These are phyloP conservation scores for Lablab purpureus DNA, from an alignment of 306 rosid species.

Conservation along the genomic window DNA sequence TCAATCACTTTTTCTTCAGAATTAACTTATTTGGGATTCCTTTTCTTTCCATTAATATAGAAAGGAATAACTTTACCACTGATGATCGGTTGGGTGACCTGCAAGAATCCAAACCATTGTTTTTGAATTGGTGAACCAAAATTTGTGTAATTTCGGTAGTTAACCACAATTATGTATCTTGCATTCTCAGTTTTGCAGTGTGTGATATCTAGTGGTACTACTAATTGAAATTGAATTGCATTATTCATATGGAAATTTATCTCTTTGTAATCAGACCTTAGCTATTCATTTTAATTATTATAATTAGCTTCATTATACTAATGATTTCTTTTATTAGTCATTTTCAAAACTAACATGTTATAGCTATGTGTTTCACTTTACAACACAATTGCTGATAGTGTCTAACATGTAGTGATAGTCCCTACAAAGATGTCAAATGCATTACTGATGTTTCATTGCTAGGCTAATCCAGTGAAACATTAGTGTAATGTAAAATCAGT, in stretches of 20 bases:
- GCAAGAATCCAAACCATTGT: conserved; percentile 58
- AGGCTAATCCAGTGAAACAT: too few relatives aligned
- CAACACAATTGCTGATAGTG: too few relatives aligned
- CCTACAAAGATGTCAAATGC: too few relatives aligned
- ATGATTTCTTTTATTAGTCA: not conserved
- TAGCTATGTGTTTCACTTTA: too few relatives aligned
- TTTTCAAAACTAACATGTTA: too few relatives aligned
- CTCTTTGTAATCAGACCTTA: not conserved
- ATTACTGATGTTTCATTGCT: too few relatives aligned
- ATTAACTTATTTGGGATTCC: not conserved
- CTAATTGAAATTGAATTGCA: not conserved
- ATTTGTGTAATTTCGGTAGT: not conserved
- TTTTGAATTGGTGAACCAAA: conserved; percentile 34
- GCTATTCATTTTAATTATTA: not conserved
- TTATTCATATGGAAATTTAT: not conserved
- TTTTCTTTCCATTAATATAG: conserved; percentile 39
- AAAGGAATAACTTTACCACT: conserved; percentile 54
- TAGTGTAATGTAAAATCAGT: too few relatives aligned
- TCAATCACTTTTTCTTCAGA: not conserved
- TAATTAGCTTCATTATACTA: not conserved
- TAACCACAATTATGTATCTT: conserved; percentile 19
- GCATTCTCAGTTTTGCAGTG: not conserved
- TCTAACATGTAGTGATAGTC: too few relatives aligned
- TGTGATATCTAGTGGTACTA: not conserved
- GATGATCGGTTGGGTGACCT: conserved; percentile 43